Conservation (phyloP, 805 yeast species). For the Candida loeiensis region DNA sequence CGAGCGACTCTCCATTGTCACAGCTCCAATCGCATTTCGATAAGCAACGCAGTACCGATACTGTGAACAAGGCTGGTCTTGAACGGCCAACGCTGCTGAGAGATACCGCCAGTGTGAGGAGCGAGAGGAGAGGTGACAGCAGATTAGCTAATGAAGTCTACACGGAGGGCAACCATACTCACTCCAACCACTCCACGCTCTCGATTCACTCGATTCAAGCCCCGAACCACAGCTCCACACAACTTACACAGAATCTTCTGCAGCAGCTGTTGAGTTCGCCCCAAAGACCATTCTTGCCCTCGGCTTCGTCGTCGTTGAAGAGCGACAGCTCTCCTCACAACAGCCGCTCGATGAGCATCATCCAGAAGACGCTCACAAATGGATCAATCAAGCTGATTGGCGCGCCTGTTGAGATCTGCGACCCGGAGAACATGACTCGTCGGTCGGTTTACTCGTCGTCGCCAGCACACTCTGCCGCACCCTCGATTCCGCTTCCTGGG, state of each 20-base stretch:
- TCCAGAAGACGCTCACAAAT: slow-evolving; percentile 13
- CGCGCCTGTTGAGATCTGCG: slow-evolving; percentile 3
- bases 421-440: background rate
- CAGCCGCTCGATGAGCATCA: slow-evolving; percentile 13
- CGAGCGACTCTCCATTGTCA: slow-evolving; percentile 14
- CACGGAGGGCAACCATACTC: no score
- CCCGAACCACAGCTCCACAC: no score
- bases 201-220: no score
- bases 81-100: background rate
- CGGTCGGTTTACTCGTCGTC: background rate
- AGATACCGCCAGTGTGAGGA: background rate
- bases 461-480: slow-evolving; percentile 5
- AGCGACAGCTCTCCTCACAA: slow-evolving; percentile 4
- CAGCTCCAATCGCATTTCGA: slow-evolving; percentile 15
- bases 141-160: background rate
- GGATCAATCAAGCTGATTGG: slow-evolving; percentile 10
- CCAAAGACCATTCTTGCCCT: background rate
- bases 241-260: background rate
- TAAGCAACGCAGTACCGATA: slow-evolving; percentile 1
- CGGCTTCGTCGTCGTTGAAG: slow-evolving; percentile 2
- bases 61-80: slow-evolving; percentile 1
- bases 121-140: background rate
- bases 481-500: slow-evolving; percentile 5
- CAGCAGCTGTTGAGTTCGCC: background rate
- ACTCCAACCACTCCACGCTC: no score